These are phyloP conservation scores for Rachicladosporium sp. DNA, from an alignment of 2,329 filamentous ascomycete species.

Conservation along the genomic window DNA sequence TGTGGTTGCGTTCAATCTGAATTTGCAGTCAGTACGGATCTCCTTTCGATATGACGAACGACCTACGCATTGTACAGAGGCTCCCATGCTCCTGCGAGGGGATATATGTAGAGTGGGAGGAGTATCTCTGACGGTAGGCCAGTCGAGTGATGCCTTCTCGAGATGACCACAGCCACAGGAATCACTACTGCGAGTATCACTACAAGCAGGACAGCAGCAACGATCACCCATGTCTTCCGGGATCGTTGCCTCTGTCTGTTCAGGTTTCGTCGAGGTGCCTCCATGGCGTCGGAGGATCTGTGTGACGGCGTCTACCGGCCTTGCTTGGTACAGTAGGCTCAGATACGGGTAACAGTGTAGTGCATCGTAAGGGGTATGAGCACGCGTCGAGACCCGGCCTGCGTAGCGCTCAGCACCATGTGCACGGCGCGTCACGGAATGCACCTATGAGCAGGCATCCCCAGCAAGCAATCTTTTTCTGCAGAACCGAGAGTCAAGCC, in stretches of 20 bases:
- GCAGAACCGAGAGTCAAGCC: too few relatives aligned
- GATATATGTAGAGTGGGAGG: conserved; percentile 12
- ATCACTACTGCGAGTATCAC: conserved; percentile 8
- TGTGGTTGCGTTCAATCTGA: conserved; percentile 7
- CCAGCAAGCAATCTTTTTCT: too few relatives aligned
- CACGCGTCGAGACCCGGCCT: too few relatives aligned
- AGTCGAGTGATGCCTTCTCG: conserved; percentile 3
- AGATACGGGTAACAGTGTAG: too few relatives aligned
- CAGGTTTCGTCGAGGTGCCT: conserved; percentile 6
- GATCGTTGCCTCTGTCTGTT: conserved; percentile 6
- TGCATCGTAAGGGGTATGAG: too few relatives aligned
- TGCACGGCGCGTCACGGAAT: too few relatives aligned
- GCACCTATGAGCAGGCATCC: too few relatives aligned
- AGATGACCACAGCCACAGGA: conserved; percentile 8
- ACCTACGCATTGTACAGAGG: conserved; percentile 12
- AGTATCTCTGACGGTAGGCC: conserved; percentile 8
- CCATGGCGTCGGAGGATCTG: not conserved
- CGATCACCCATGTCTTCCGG: conserved; percentile 5
- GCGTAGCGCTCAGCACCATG: too few relatives aligned
- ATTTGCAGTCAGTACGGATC: too few relatives aligned
- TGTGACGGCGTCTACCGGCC: too few relatives aligned
- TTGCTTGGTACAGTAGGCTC: too few relatives aligned
- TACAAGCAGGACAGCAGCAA: conserved; percentile 4
- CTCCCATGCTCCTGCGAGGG: conserved; percentile 7
- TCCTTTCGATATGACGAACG: not conserved